Evolutionary conservation across 2,329 filamentous ascomycete species (phyloP), one percentile per base, ranked within the genome.

Genomic region (Cryoendolithus antarcticus): DNA sequence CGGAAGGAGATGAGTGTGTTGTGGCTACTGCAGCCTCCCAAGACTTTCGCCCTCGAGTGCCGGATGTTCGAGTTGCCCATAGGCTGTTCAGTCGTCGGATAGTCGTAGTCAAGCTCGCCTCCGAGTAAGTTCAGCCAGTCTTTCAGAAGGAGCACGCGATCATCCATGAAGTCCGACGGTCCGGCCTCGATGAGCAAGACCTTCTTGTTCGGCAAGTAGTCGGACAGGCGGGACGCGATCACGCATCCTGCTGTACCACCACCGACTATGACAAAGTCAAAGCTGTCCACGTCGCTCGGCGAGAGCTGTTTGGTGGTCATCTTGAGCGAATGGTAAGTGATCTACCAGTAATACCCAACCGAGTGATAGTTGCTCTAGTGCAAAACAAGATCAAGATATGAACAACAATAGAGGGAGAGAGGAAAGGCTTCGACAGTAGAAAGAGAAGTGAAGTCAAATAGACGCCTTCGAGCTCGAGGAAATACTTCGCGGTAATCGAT

Each of bases 1-100:
- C 86, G 77, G 74, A 93, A 93, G 11, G 83, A 91, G 62, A 94
- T 93, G 53, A 93, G 71, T 12, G 86, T 93, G 66, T 94, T 94
- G 72, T 93, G 86, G 43, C 82, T 89, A 33, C 86, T 93, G 71
- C 86, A 94, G 49, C 86, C 86, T 50, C 86, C 86, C 24, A 94
- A 74, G 30, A 94, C 86, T 69, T 93, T 93, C 47, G 86, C 86
- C 46, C 86, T 80, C 9, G 86, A 93, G 67, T 93, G 86, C 48
- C 86, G 79, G 65, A 94, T 93, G 65, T 86, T 74, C 41, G 83
- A 91, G 70, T 94, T 94, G 57, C 86, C 85, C 74, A 64, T 91
- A 47, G 86, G 86, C 67, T 94, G 86, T 64, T 93, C 85, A 35
- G 79, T 85, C 28, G 86, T 93, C 54, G 75, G 75, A 63, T 93